A percentile compares a stretch with the other conserved stretches of the same genome.
Conservation (phyloP, 2,329 filamentous ascomycete species). For the Phaeosphaeriaceae sp. region DNA sequence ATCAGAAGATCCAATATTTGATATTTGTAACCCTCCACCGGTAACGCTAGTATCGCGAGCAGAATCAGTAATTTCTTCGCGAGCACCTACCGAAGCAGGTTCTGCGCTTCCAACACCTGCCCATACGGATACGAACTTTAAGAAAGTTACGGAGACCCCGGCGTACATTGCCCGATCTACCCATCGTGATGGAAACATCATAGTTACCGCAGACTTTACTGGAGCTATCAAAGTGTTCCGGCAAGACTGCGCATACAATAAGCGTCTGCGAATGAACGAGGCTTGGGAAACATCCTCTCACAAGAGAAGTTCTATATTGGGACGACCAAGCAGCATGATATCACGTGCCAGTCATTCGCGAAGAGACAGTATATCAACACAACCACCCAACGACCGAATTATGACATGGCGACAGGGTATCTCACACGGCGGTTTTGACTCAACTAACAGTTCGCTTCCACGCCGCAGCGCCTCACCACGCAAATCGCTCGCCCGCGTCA, state of each 20-base stretch:
- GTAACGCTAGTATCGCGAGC: conserved; percentile 79
- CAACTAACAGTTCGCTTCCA: conserved; percentile 27
- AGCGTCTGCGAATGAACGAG: conserved; percentile 65
- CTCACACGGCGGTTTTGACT: conserved; percentile 59
- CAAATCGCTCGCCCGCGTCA: conserved; percentile 46
- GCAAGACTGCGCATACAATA: conserved; percentile 87
- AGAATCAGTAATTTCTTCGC: conserved; percentile 63
- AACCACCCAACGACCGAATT: conserved; percentile 74
- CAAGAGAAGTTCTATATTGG: conserved; percentile 64
- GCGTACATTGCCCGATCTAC: conserved; percentile 77
- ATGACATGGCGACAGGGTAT: conserved; percentile 84
- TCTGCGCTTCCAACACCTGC: conserved; percentile 42
- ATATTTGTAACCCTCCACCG: conserved; percentile 93
- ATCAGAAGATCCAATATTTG: conserved; percentile 92
- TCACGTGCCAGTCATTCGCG: conserved; percentile 59
- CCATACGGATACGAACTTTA: conserved; percentile 44
- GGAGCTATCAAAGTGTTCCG: conserved; percentile 94
- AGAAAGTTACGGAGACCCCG: conserved; percentile 68
- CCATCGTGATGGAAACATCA: conserved; percentile 84
- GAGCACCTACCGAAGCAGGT: conserved; percentile 53
- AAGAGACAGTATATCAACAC: conserved; percentile 54
- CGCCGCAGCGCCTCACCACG: conserved; percentile 57
- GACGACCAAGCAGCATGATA: conserved; percentile 59
- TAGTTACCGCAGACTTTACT: conserved; percentile 86
- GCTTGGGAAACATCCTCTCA: conserved; percentile 82